A percentile compares a stretch with the other conserved stretches of the same genome.
Evolutionary conservation across 2,329 filamentous ascomycete genomes (phyloP).

Genomic region (Monosporascus sp.): DNA sequence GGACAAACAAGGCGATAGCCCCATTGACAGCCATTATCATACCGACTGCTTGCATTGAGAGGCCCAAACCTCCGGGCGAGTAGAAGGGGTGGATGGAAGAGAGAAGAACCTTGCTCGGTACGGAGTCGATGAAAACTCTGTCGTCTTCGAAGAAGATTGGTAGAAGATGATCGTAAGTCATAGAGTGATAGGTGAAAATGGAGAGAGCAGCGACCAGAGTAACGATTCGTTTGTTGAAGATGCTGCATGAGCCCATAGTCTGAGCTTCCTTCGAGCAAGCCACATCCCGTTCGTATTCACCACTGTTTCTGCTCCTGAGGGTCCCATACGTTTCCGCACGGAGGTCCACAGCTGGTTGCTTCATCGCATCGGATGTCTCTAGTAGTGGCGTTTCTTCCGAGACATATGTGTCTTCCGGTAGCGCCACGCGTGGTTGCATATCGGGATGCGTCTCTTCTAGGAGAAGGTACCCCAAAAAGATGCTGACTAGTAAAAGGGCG

Average conservation of each 20-base stretch:
- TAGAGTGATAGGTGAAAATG: slow-evolving; percentile 91
- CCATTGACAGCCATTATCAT: slow-evolving; percentile 56
- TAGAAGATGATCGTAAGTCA: slow-evolving; percentile 88
- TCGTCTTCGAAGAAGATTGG: slow-evolving; percentile 90
- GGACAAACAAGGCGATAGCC: slow-evolving; percentile 52
- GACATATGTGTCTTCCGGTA: slow-evolving; percentile 43
- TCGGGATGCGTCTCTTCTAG: slow-evolving; percentile 88
- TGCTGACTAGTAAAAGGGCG: slow-evolving; percentile 67
- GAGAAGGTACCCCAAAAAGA: slow-evolving; percentile 72
- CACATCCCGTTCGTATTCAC: slow-evolving; percentile 42
- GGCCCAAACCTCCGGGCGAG: slow-evolving; percentile 56
- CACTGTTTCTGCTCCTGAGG: slow-evolving; percentile 41
- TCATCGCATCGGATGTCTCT: slow-evolving; percentile 67
- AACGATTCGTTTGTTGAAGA: slow-evolving; percentile 58
- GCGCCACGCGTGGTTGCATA: slow-evolving; percentile 52
- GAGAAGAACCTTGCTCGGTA: slow-evolving; percentile 21
- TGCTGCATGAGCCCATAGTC: slow-evolving; percentile 30
- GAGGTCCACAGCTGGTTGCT: slow-evolving; percentile 66
- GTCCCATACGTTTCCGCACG: slow-evolving; percentile 77
- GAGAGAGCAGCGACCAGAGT: slow-evolving; percentile 76
- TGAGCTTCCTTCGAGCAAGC: slow-evolving; percentile 23
- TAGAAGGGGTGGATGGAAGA: slow-evolving; percentile 41
- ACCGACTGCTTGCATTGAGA: slow-evolving; percentile 58
- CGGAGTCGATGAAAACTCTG: slow-evolving; percentile 37
- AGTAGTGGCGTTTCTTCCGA: slow-evolving; percentile 70